Evolutionary conservation across 2,329 filamentous ascomycete genomes (phyloP).

Genomic region (Verruconis gallopava): DNA sequence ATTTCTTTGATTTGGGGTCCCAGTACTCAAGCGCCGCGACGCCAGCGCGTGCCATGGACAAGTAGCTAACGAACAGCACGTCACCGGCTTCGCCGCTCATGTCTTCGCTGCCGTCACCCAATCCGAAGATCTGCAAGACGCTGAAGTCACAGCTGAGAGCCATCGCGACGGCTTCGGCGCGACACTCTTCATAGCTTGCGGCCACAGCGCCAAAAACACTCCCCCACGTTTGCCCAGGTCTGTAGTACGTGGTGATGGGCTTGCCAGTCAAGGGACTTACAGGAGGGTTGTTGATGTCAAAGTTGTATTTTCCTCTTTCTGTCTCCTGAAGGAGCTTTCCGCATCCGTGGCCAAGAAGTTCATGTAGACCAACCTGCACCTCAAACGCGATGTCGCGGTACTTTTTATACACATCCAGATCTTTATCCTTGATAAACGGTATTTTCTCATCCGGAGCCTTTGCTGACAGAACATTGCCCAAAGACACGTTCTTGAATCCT

Average conservation of each 20-base stretch:
- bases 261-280: constrained; percentile 66
- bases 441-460: constrained; percentile 87
- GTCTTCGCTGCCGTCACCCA: constrained; percentile 62
- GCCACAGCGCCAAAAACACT: constrained; percentile 81
- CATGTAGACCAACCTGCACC: constrained; percentile 89
- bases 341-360: constrained; percentile 78
- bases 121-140: constrained; percentile 83
- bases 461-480: constrained; percentile 84
- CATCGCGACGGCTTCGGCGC: constrained; percentile 91
- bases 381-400: constrained; percentile 84
- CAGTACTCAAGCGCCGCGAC: constrained; percentile 82
- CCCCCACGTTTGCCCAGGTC: constrained; percentile 89
- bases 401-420: constrained; percentile 65
- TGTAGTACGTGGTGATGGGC: constrained; percentile 78
- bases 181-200: constrained; percentile 85
- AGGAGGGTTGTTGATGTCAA: constrained; percentile 70
- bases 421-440: constrained; percentile 71
- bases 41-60: constrained; percentile 90
- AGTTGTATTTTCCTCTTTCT: constrained; percentile 70
- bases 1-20: constrained; percentile 82
- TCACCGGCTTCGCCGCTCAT: constrained; percentile 69
- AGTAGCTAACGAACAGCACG: constrained; percentile 75
- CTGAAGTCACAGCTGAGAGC: constrained; percentile 76
- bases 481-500: constrained; percentile 85
- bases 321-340: constrained; percentile 91